phyloP scores from a whole-genome alignment of 371 early-diverging fungal species.

The Nematocida minor region DNA sequence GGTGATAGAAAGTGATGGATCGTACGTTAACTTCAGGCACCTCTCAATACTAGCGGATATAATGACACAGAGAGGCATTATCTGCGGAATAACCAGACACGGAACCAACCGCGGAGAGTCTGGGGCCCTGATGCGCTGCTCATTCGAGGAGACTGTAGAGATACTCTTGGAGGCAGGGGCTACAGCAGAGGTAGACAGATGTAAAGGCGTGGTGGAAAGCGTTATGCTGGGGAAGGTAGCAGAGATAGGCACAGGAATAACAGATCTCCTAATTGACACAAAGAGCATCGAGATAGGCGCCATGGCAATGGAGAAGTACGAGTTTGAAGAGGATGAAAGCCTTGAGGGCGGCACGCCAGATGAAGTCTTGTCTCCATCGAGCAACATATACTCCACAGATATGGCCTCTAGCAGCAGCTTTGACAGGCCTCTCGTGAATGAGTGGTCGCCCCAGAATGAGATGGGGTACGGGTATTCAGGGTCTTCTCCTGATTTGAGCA shows the following conservation, averaged over 20 bases:
- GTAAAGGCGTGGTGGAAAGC: constrained; percentile 89
- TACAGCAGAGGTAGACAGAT: constrained; percentile 81
- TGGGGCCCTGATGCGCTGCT: constrained; percentile 87
- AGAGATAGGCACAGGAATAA: constrained; percentile 89
- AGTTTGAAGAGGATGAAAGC: constrained; percentile 50
- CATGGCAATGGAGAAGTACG: constrained; percentile 47
- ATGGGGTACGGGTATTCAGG: not conserved
- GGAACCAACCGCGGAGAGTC: constrained; percentile 84
- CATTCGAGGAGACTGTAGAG: constrained; percentile 99
- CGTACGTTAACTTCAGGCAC: constrained; percentile 96
- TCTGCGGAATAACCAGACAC: constrained; percentile 95
- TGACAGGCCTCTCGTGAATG: not conserved
- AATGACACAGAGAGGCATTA: constrained; percentile 85
- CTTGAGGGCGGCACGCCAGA: constrained; percentile 31
- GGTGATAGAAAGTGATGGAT: constrained; percentile 92
- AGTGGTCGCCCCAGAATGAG: constrained; percentile 3
- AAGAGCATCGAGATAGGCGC: constrained; percentile 54
- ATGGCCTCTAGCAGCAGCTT: not conserved
- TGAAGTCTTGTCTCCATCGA: not conserved
- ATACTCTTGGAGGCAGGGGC: constrained; percentile 92
- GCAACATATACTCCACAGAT: not conserved
- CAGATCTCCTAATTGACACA: constrained; percentile 70
- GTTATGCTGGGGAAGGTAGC: constrained; percentile 95
- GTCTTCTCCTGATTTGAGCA: not conserved
- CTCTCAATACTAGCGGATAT: constrained; percentile 87